Percentiles rank a stretch among this genome's conserved stretches.
Evolutionary conservation across 495 filamentous ascomycete genomes (phyloP).

Genomic region (Aspergillus hancockii): DNA sequence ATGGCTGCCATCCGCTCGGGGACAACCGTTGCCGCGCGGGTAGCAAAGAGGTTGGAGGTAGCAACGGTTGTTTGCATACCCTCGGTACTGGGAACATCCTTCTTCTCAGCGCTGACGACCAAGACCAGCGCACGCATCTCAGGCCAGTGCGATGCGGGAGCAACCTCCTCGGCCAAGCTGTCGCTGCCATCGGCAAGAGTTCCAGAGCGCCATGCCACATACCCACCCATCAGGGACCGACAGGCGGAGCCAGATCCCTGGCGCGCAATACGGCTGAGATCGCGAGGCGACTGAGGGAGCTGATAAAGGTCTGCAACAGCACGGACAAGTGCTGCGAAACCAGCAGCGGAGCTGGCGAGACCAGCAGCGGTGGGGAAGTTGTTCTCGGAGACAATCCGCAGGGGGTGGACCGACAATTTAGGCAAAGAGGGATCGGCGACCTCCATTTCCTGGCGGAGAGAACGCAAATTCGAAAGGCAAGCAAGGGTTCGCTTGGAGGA

Average conservation of each 20-base stretch:
- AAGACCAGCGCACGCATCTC: constrained; percentile 89
- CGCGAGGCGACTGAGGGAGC: constrained; percentile 72
- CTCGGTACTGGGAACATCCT: constrained; percentile 84
- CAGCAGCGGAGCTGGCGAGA: constrained; percentile 87
- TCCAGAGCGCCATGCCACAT: constrained; percentile 90
- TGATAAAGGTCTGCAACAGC: constrained; percentile 91
- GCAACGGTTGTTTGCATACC: constrained; percentile 96
- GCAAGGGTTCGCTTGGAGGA: constrained; percentile 84
- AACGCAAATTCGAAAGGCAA: constrained; percentile 82
- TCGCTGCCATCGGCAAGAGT: constrained; percentile 72
- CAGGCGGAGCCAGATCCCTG: constrained; percentile 95
- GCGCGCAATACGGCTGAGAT: constrained; percentile 86
- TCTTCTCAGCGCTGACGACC: constrained; percentile 89
- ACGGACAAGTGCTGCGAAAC: constrained; percentile 91
- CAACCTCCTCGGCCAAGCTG: constrained; percentile 81
- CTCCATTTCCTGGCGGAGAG: constrained; percentile 75
- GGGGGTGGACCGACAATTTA: constrained; percentile 68
- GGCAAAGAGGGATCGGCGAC: constrained; percentile 68
- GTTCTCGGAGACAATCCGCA: constrained; percentile 88
- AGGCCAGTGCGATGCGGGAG: constrained; percentile 86
- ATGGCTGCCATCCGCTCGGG: constrained; percentile 84
- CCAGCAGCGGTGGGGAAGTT: constrained; percentile 99
- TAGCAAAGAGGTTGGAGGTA: constrained; percentile 78
- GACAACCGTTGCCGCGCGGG: constrained; percentile 71
- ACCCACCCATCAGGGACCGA: constrained; percentile 87